Conservation (phyloP, 768 basidiomycete species). For the Boletus tylopilopsis region DNA sequence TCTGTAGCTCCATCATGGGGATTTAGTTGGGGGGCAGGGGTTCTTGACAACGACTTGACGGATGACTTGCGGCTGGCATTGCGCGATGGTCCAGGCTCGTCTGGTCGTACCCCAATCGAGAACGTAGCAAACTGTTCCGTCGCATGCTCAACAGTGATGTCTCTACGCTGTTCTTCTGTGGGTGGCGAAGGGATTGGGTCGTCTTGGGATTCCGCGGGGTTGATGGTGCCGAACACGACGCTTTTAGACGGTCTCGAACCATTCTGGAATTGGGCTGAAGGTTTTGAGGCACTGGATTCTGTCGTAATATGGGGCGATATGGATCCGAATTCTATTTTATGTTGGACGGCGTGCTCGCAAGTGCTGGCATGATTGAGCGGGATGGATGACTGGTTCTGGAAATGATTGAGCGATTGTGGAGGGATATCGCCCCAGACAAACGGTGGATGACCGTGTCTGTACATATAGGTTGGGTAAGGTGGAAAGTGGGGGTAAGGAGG, state of each 20-base stretch:
- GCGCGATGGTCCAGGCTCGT: slow-evolving; percentile 31
- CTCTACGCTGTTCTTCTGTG: slow-evolving; percentile 9
- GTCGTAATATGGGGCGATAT: slow-evolving; percentile 11
- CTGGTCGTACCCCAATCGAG: slow-evolving; percentile 43
- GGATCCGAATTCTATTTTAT: slow-evolving; percentile 18
- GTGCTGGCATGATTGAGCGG: slow-evolving; percentile 5
- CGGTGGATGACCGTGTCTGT: slow-evolving; percentile 35
- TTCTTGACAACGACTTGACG: slow-evolving; percentile 15
- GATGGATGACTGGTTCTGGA: slow-evolving; percentile 17
- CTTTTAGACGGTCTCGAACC: slow-evolving; percentile 16
- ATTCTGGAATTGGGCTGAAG: slow-evolving; percentile 5
- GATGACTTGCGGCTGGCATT: slow-evolving; percentile 27
- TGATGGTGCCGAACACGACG: slow-evolving; percentile 54
- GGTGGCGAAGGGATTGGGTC: background rate
- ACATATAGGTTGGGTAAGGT: slow-evolving; percentile 32
- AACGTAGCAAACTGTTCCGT: slow-evolving; percentile 36
- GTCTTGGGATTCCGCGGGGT: slow-evolving; percentile 22
- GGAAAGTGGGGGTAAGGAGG: slow-evolving; percentile 36
- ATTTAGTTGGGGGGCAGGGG: background rate
- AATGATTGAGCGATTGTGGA: slow-evolving; percentile 12
- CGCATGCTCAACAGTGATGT: slow-evolving; percentile 13
- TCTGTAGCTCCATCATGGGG: slow-evolving; percentile 1
- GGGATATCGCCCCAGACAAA: slow-evolving; percentile 35
- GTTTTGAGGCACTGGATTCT: slow-evolving; percentile 8
- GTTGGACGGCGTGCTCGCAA: slow-evolving; percentile 10